Evolutionary conservation across 805 yeast genomes (phyloP).

Genomic region (Saturnispora gosingensis): DNA sequence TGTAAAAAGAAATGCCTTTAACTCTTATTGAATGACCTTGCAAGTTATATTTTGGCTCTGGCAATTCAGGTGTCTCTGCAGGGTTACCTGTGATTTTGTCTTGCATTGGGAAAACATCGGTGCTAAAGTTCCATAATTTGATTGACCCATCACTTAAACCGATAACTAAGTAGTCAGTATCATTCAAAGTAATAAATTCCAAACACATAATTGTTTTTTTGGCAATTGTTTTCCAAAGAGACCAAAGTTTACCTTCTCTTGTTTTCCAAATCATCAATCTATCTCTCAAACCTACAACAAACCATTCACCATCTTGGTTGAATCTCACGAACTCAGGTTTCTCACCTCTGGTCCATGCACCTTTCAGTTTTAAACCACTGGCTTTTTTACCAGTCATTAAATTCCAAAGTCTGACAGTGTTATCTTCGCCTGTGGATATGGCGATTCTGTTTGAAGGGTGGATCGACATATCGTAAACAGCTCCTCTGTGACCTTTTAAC

Average conservation of each 20-base stretch:
- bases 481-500: conserved; percentile 81
- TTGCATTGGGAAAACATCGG: conserved; percentile 16
- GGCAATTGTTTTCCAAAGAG: conserved; percentile 41
- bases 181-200: conserved; percentile 37
- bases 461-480: conserved; percentile 75
- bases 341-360: conserved; percentile 58
- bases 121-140: conserved; percentile 40
- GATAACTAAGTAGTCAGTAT: conserved; percentile 46
- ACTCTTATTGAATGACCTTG: conserved; percentile 82
- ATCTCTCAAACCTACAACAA: conserved; percentile 64
- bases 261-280: conserved; percentile 60
- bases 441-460: conserved; percentile 91
- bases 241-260: conserved; percentile 43
- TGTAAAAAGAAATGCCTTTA: conserved; percentile 59
- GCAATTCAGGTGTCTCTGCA: conserved; percentile 20
- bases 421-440: conserved; percentile 78
- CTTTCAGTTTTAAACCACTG: conserved; percentile 64
- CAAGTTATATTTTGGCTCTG: conserved; percentile 46
- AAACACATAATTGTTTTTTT: conserved; percentile 54
- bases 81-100: conserved; percentile 19
- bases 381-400: conserved; percentile 95
- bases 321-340: conserved; percentile 21
- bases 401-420: conserved; percentile 84
- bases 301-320: conserved; percentile 55
- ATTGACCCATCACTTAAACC: conserved; percentile 71